phyloP scores from a whole-genome alignment of 768 basidiomycete genomes.

The Amanita muscaria region DNA sequence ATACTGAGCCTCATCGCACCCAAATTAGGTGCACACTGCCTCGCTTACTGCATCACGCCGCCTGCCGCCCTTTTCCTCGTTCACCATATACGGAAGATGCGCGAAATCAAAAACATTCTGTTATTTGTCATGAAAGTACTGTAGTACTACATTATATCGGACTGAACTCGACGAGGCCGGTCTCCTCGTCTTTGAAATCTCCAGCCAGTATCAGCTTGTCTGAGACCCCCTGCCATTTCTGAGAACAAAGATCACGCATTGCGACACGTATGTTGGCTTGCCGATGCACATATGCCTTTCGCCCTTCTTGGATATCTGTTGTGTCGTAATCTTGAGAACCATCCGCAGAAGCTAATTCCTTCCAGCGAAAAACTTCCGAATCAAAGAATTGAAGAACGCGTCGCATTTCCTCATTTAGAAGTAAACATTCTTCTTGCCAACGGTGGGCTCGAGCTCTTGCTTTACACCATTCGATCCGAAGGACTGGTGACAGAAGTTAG shows the following conservation, averaged over 20 bases:
- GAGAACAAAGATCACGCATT: neutral
- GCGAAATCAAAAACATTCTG: no score
- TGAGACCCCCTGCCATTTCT: neutral
- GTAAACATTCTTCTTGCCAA: slow-evolving; percentile 5
- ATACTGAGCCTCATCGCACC: no score
- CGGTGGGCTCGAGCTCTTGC: neutral
- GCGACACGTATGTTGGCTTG: neutral
- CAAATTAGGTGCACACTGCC: no score
- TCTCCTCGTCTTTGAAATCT: no score
- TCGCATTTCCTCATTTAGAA: neutral
- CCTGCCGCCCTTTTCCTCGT: no score
- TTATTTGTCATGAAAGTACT: no score
- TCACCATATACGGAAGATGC: no score
- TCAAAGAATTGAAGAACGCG: neutral
- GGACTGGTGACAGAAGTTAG: neutral
- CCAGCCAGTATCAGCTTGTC: no score
- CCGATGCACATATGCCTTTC: neutral
- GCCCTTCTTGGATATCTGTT: neutral
- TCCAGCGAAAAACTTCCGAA: neutral
- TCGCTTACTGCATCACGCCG: no score
- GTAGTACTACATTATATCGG: no score
- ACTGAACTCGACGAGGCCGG: no score
- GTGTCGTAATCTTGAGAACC: neutral
- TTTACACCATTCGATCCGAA: slow-evolving; percentile 2
- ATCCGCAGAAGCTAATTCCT: neutral